Conservation (phyloP, 768 basidiomycete genomes). For the Mycena kentingensis region DNA sequence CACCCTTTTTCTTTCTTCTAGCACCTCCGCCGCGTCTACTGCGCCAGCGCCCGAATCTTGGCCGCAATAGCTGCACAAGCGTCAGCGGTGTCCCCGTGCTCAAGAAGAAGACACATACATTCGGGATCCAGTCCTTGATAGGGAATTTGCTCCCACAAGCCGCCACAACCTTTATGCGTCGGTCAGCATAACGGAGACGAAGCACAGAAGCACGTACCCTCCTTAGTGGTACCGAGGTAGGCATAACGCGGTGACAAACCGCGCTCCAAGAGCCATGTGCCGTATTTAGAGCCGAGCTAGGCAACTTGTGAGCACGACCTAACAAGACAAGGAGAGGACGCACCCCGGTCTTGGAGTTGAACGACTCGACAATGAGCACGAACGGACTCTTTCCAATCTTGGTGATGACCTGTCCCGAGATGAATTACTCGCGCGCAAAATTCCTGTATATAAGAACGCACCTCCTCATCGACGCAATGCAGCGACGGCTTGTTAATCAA, state of each 20-base stretch:
- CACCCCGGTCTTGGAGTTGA: constrained; percentile 88
- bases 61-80: constrained; percentile 44
- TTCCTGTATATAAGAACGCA: constrained; percentile 27
- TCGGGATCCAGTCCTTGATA: constrained; percentile 79
- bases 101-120: constrained; percentile 46
- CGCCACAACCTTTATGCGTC: constrained; percentile 47
- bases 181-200: neutral
- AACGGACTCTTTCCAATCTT: constrained; percentile 77
- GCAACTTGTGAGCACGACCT: constrained; percentile 1
- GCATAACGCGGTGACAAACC: constrained; percentile 76
- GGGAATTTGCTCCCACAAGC: constrained; percentile 83
- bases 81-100: neutral
- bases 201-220: constrained; percentile 43
- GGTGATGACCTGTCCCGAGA: constrained; percentile 47
- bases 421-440: neutral
- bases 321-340: constrained; percentile 14
- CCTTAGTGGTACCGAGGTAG: constrained; percentile 79
- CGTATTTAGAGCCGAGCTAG: constrained; percentile 78
- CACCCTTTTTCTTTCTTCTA: neutral
- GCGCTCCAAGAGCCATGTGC: constrained; percentile 86
- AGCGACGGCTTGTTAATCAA: constrained; percentile 85
- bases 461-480: constrained; percentile 83
- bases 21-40: constrained; percentile 16
- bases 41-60: constrained; percentile 51
- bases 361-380: constrained; percentile 82